Conservation (phyloP, 2,329 filamentous ascomycete species). For the Alternaria gaisen region DNA sequence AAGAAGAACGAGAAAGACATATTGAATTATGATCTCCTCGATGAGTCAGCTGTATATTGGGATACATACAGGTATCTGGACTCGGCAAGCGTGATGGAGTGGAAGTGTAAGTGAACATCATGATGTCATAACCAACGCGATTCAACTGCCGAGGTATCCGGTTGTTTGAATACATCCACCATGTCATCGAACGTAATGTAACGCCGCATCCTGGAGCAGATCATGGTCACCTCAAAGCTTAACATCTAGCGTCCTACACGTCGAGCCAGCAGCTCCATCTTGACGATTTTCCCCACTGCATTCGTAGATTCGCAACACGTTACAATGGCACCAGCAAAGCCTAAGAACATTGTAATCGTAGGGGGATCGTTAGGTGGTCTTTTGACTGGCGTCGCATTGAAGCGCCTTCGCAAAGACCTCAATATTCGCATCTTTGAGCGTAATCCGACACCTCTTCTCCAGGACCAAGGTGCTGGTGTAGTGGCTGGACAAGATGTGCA, state of each 20-base stretch:
- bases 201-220: slow-evolving; percentile 10
- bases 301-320: background rate
- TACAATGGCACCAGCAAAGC: slow-evolving; percentile 23
- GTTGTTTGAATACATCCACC: background rate
- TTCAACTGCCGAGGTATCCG: slow-evolving; percentile 1
- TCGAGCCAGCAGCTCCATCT: background rate
- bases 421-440: slow-evolving; percentile 38
- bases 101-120: slow-evolving; percentile 6
- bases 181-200: slow-evolving; percentile 18
- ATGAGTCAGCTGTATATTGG: background rate
- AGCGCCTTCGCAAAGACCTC: slow-evolving; percentile 31
- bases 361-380: slow-evolving; percentile 38
- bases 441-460: slow-evolving; percentile 35
- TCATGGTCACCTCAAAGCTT: background rate
- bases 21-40: background rate
- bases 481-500: slow-evolving; percentile 33
- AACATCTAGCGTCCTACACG: background rate
- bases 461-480: slow-evolving; percentile 41
- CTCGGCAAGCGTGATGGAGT: background rate
- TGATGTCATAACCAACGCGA: slow-evolving; percentile 11
- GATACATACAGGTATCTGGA: background rate
- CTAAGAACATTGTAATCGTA: slow-evolving; percentile 34
- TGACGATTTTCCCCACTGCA: background rate
- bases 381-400: slow-evolving; percentile 31
- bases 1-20: background rate